phyloP scores from a whole-genome alignment of 2,329 filamentous ascomycete genomes.

The Talaromyces piceae region DNA sequence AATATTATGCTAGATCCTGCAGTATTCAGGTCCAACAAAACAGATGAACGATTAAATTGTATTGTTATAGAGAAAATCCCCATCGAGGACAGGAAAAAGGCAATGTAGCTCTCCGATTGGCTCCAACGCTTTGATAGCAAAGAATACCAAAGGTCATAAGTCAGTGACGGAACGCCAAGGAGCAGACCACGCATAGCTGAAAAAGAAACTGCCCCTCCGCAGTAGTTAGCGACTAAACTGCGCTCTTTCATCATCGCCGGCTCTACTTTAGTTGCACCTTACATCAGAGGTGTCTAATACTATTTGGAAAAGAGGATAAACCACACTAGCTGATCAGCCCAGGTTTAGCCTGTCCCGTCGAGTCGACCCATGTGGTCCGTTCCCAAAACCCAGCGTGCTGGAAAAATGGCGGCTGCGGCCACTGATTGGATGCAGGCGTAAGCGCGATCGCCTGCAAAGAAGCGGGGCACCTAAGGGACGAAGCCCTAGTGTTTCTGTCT shows the following conservation, averaged over 20 bases:
- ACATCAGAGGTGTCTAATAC: no score
- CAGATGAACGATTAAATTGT: background rate
- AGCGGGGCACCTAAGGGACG: no score
- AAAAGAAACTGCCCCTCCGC: background rate
- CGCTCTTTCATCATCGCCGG: background rate
- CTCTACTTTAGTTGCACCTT: no score
- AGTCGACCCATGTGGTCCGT: background rate
- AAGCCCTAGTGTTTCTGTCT: no score
- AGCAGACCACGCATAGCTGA: background rate
- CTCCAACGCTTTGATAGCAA: background rate
- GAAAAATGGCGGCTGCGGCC: background rate
- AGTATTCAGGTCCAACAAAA: background rate
- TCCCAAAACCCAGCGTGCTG: background rate
- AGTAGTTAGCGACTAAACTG: background rate
- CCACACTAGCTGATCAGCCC: no score
- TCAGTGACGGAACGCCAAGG: background rate
- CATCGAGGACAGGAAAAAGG: background rate
- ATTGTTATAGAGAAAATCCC: no score
- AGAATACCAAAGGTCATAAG: no score
- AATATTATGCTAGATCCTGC: background rate
- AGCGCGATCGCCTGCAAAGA: background rate
- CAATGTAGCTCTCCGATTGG: background rate
- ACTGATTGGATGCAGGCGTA: background rate
- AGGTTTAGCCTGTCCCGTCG: no score
- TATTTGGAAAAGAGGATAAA: no score